Percentiles rank a stretch among this genome's conserved stretches.
Evolutionary conservation across 176 grass and related monocot genomes (phyloP).

Genomic region (Alloteropsis semialata): DNA sequence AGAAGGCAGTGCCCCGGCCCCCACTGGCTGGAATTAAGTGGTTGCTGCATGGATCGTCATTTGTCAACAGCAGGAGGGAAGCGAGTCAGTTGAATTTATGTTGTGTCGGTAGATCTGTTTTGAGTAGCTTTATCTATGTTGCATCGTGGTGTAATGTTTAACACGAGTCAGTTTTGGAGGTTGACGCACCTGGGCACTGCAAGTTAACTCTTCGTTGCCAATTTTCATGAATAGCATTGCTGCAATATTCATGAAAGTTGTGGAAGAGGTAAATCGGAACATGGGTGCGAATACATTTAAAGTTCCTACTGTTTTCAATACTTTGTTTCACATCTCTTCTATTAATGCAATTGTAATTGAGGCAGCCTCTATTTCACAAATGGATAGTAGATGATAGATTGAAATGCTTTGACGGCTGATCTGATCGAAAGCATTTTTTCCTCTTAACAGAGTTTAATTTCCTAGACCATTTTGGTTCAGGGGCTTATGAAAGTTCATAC

Average conservation of each 20-base stretch:
- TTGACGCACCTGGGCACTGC: too few relatives aligned
- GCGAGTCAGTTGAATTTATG: slow-evolving; percentile 12
- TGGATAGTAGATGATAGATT: not conserved
- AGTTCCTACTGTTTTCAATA: not conserved
- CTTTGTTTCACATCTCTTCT: not conserved
- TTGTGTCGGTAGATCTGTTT: slow-evolving; percentile 27
- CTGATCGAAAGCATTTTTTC: not conserved
- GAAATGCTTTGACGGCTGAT: not conserved
- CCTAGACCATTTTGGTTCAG: too few relatives aligned
- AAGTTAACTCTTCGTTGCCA: slow-evolving; percentile 9
- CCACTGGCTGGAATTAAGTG: slow-evolving; percentile 41
- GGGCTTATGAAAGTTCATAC: too few relatives aligned
- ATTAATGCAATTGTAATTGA: too few relatives aligned
- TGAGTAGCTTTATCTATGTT: slow-evolving; percentile 20
- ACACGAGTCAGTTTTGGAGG: slow-evolving; percentile 30
- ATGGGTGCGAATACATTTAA: not conserved
- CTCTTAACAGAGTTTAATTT: too few relatives aligned
- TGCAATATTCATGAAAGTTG: not conserved
- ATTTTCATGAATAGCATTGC: not conserved
- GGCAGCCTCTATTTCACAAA: too few relatives aligned
- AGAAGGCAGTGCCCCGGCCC: slow-evolving; percentile 22
- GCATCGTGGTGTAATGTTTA: slow-evolving; percentile 21
- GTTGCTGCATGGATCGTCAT: not conserved
- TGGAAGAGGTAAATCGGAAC: not conserved
- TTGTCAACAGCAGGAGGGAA: not conserved